phyloP scores from a whole-genome alignment of 768 basidiomycete species.

The Strobilomyces dryophilus region DNA sequence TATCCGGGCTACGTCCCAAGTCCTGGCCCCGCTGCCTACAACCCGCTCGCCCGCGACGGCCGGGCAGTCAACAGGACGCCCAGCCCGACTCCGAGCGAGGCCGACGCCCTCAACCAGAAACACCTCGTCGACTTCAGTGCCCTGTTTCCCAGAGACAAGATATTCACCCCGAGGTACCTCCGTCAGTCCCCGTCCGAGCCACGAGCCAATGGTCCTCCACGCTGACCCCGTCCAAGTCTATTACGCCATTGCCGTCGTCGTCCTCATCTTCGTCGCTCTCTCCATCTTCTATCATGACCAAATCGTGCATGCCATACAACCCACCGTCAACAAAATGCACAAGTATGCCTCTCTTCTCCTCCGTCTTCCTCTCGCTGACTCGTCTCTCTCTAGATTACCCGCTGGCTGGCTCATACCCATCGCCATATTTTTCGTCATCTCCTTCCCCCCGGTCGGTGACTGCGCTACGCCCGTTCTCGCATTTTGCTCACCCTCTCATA shows the following conservation, averaged over 20 bases:
- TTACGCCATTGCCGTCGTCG: constrained; percentile 46
- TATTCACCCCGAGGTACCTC: constrained; percentile 53
- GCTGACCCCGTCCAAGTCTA: constrained; percentile 32
- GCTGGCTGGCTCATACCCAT: constrained; percentile 79
- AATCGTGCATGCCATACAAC: constrained; percentile 45
- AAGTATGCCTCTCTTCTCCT: constrained; percentile 23
- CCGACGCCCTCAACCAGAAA: constrained; percentile 37
- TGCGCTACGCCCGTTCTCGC: background rate
- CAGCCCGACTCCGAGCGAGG: constrained; percentile 63
- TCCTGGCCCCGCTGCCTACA: constrained; percentile 6
- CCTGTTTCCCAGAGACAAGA: constrained; percentile 43
- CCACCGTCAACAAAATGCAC: constrained; percentile 45
- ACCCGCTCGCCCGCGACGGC: constrained; percentile 12
- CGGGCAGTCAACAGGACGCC: constrained; percentile 42
- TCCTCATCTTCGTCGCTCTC: constrained; percentile 47
- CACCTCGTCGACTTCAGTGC: constrained; percentile 45
- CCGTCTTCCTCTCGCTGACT: background rate
- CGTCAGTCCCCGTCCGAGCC: constrained; percentile 38
- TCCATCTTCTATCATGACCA: constrained; percentile 61
- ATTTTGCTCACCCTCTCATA: constrained; percentile 25
- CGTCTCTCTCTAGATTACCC: constrained; percentile 35
- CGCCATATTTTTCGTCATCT: constrained; percentile 75
- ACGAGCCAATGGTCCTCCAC: background rate
- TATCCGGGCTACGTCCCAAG: constrained; percentile 12
- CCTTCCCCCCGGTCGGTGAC: constrained; percentile 70